Evolutionary conservation across 768 basidiomycete species (phyloP).

Genomic region (Lyophyllum decastes): DNA sequence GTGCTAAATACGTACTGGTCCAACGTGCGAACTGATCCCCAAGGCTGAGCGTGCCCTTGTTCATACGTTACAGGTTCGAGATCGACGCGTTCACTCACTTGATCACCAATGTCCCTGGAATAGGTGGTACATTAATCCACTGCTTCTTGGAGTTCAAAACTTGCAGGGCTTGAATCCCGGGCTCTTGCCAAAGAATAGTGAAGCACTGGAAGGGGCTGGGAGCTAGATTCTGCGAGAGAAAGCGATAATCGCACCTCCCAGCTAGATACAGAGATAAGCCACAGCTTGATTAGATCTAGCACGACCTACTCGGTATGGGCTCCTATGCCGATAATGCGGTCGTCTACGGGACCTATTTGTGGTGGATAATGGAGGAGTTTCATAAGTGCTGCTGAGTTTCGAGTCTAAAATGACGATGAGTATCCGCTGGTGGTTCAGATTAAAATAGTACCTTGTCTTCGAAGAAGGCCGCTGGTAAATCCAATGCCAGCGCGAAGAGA

Average conservation of each 20-base stretch:
- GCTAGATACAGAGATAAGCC: conserved; percentile 26
- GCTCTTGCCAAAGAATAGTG: conserved; percentile 84
- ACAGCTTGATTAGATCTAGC: neutral
- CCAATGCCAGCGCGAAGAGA: conserved; percentile 80
- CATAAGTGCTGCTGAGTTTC: conserved; percentile 81
- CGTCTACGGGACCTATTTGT: conserved; percentile 47
- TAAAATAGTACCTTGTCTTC: conserved; percentile 63
- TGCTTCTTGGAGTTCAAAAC: conserved; percentile 73
- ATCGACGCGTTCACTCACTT: conserved; percentile 52
- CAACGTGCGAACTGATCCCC: conserved; percentile 89
- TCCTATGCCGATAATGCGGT: conserved; percentile 69
- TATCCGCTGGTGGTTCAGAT: neutral
- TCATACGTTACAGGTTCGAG: neutral
- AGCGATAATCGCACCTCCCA: conserved; percentile 43
- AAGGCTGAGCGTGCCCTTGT: conserved; percentile 40
- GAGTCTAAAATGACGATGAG: conserved; percentile 47
- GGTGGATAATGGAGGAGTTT: conserved; percentile 77
- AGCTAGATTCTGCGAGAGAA: neutral
- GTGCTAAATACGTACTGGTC: conserved; percentile 62
- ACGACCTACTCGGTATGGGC: conserved; percentile 68
- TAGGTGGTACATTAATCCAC: conserved; percentile 84
- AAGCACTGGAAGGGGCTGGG: conserved; percentile 54
- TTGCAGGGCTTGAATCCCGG: conserved; percentile 74
- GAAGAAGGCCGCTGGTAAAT: conserved; percentile 75
- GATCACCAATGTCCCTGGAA: conserved; percentile 81